Conservation (phyloP, 306 rosid genomes). For the Herpetospermum pedunculosum region DNA sequence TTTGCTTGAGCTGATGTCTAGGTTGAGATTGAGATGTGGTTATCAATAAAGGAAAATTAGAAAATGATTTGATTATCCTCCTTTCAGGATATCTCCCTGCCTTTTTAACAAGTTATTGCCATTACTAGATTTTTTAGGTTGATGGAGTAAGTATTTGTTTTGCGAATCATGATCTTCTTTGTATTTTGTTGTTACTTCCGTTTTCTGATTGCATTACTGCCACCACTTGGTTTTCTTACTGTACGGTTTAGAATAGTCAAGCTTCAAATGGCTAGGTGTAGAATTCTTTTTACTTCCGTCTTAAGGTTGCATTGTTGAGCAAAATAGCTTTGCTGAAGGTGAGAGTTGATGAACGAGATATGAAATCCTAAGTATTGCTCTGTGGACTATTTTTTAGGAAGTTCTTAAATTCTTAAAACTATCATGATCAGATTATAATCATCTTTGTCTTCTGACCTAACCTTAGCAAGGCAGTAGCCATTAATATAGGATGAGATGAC, state of each 20-base stretch:
- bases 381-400: background rate
- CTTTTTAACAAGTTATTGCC: background rate
- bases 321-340: background rate
- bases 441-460: background rate
- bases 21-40: background rate
- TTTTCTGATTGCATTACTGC: background rate
- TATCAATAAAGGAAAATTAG: background rate
- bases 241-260: background rate
- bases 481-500: background rate
- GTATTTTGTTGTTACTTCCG: background rate
- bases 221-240: background rate
- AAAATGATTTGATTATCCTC: background rate
- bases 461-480: background rate
- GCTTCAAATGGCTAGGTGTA: background rate
- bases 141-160: background rate
- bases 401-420: background rate
- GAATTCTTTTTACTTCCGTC: background rate
- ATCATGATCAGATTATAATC: background rate
- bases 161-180: background rate
- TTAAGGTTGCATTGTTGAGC: background rate
- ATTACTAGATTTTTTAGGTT: background rate
- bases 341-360: background rate
- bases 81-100: background rate
- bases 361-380: background rate
- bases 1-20: background rate